These are phyloP conservation scores for Myrmaecium sp. DNA, from an alignment of 2,329 filamentous ascomycete genomes.

Conservation along the genomic window DNA sequence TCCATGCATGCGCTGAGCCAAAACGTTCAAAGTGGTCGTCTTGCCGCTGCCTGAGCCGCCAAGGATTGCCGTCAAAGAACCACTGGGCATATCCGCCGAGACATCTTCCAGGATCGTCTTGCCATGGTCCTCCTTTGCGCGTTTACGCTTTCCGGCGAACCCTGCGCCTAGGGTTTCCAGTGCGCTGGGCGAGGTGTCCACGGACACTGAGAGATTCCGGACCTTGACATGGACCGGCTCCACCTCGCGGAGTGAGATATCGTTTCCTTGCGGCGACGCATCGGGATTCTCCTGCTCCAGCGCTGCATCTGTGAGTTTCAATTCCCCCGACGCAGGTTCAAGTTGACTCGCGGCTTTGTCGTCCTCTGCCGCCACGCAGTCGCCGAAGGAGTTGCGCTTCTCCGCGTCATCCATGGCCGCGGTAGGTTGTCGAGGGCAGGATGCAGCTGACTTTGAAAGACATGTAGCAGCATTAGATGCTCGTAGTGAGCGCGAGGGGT, in stretches of 20 bases:
- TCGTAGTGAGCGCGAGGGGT: too few relatives aligned
- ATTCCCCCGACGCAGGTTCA: too few relatives aligned
- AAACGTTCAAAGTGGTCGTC: slow-evolving; percentile 40
- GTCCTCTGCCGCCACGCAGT: too few relatives aligned
- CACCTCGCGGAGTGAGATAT: slow-evolving; percentile 31
- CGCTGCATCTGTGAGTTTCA: too few relatives aligned
- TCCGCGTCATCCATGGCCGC: too few relatives aligned
- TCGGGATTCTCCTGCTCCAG: too few relatives aligned
- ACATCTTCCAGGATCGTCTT: slow-evolving; percentile 45
- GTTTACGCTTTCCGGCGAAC: slow-evolving; percentile 4
- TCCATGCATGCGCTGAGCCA: slow-evolving; percentile 50
- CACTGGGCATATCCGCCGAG: slow-evolving; percentile 44
- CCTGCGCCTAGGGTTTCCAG: slow-evolving; percentile 10
- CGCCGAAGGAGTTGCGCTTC: too few relatives aligned
- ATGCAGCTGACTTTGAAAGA: too few relatives aligned
- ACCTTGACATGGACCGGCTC: slow-evolving; percentile 37
- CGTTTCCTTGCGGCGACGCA: slow-evolving; percentile 11
- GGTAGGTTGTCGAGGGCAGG: too few relatives aligned
- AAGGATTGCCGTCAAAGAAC: slow-evolving; percentile 58
- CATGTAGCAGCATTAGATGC: too few relatives aligned
- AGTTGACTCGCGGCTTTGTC: too few relatives aligned
- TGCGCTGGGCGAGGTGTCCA: slow-evolving; percentile 37
- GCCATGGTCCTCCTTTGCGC: slow-evolving; percentile 11
- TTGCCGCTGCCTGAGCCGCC: slow-evolving; percentile 61
- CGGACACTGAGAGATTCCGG: slow-evolving; percentile 36